Conservation (phyloP, 345 rosid species). For the Hibiscus tridactylites region DNA sequence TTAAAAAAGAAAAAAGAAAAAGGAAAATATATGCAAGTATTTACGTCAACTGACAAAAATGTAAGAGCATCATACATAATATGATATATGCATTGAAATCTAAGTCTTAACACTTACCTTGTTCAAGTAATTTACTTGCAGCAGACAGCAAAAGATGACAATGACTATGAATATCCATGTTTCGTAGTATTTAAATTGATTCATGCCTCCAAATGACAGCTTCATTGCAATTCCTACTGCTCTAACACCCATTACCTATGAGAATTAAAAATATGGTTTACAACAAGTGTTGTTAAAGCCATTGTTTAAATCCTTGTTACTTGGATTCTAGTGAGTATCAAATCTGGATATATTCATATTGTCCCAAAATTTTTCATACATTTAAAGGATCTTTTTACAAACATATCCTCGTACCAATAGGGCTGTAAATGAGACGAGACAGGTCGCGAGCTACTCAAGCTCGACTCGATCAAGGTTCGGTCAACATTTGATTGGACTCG, state of each 20-base stretch:
- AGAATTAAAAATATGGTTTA: neutral
- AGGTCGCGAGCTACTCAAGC: no score
- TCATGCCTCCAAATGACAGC: conserved; percentile 61
- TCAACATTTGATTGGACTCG: no score
- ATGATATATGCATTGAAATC: neutral
- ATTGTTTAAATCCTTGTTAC: neutral
- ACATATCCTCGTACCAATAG: neutral
- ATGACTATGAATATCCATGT: conserved; percentile 59
- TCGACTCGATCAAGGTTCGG: no score
- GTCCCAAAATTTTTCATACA: neutral
- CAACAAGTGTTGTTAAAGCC: neutral
- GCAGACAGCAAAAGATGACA: conserved; percentile 46
- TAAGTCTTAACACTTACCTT: conserved; percentile 38
- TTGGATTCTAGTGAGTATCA: neutral
- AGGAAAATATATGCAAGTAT: no score
- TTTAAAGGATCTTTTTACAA: neutral
- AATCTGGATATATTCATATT: neutral
- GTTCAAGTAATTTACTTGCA: conserved; percentile 80
- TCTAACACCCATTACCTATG: conserved; percentile 73
- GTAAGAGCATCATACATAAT: no score
- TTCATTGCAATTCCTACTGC: conserved; percentile 75
- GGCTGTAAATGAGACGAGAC: no score
- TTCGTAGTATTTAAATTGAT: conserved; percentile 63
- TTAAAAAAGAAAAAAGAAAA: no score
- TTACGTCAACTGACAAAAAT: no score